phyloP scores from a whole-genome alignment of 192 early-diverging fungal genomes.

The Phycomyces nitens region DNA sequence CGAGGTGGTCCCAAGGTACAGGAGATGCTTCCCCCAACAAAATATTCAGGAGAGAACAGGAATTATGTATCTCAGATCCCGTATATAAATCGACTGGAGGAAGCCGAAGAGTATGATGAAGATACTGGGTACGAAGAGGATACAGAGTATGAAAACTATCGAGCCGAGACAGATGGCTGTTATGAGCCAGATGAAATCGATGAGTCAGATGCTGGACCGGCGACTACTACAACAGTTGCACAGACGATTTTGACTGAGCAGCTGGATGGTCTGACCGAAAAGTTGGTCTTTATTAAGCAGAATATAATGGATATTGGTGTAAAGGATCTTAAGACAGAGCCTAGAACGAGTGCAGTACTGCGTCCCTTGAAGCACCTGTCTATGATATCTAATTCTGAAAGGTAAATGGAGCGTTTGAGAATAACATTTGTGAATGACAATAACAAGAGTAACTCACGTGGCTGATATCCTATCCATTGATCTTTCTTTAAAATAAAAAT shows the following conservation, averaged over 20 bases:
- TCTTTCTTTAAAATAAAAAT: too few relatives aligned
- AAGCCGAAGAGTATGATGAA: not conserved
- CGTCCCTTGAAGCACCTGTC: not conserved
- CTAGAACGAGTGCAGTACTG: not conserved
- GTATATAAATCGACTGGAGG: not conserved
- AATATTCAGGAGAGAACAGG: not conserved
- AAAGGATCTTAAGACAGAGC: not conserved
- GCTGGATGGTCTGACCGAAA: constrained; percentile 30
- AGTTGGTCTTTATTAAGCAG: constrained; percentile 24
- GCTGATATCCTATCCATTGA: not conserved
- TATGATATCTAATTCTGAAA: not conserved
- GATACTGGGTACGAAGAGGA: not conserved
- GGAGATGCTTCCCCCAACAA: constrained; percentile 12
- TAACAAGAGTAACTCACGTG: not conserved
- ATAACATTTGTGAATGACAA: not conserved
- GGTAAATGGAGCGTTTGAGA: not conserved
- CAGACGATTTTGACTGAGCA: constrained; percentile 21
- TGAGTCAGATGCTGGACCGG: not conserved
- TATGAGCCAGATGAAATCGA: too few relatives aligned
- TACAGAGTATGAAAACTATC: too few relatives aligned
- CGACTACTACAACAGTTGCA: constrained; percentile 2
- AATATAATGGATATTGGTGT: constrained; percentile 26
- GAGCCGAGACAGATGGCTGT: too few relatives aligned
- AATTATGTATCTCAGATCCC: not conserved
- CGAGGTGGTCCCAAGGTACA: constrained; percentile 2